Base-by-base conservation (phyloP, 257 asterid genomes). In the Parsonsia alboflavescens region DNA sequence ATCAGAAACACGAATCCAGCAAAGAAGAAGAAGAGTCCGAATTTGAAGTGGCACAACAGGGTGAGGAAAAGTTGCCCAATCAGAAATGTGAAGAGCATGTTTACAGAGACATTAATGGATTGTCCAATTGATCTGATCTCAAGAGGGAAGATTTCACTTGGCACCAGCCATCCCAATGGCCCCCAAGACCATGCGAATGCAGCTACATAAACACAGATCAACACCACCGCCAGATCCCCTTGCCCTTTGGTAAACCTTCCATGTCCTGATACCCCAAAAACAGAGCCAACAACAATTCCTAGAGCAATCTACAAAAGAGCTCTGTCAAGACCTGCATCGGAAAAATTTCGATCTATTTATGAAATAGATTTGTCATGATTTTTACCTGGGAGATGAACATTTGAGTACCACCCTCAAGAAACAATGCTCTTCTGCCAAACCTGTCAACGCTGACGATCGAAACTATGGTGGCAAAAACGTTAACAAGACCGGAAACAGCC, bases 151-250 rank as follows among this genome's bases (percentile, higher is more conserved):
- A 89, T 83, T 72, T 89, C 90, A 65, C 90, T 85, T 0, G 94
- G 94, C 0, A 89, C 94, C 72, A 85, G 36, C 94, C 91, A 89
- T 22, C 94, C 91, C 65, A 89, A 59, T 19, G 94, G 94, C 0
- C 94, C 91, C 94, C 94, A 89, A 2, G 90, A 86, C 91, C 90
- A 86, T 5, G 89, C 90, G 52, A 86, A 89, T 0, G 88, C 91
- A 2, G 89, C 83, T 39, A 89, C 94, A 12, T 83, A 86, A 0
- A 82, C 13, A 58, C 93, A 86, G n/a, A 88, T 88, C 30, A 88
- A 75, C 19, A 72, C 70, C n/a, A 88, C 50, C 0, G 89, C 82
- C 0, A 80, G 19, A 26, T 86, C 54, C 0, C 93, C 93, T 1
- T 70, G 52, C 2, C 68, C 57, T 42, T 73, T 79, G 65, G 74